A percentile compares a stretch with the other conserved stretches of the same genome.
Evolutionary conservation across 495 filamentous ascomycete genomes (phyloP).

Genomic region (Bathelium albidoporum): DNA sequence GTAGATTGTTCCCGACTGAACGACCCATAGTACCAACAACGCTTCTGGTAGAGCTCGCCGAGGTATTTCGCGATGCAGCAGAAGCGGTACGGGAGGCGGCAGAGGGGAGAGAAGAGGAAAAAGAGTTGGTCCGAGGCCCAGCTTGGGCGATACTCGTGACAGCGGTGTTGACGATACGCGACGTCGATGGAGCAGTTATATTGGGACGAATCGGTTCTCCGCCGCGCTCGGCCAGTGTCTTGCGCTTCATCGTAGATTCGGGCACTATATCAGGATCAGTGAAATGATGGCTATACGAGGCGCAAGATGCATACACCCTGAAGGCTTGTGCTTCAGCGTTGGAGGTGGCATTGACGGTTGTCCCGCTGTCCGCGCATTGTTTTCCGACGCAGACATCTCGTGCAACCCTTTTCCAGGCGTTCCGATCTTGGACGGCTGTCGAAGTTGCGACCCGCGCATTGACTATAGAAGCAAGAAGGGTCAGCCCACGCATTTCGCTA

Average conservation of each 20-base stretch:
- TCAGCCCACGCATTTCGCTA: neutral
- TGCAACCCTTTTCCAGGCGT: slow-evolving; percentile 31
- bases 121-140: slow-evolving; percentile 24
- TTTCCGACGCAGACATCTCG: slow-evolving; percentile 55
- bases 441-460: slow-evolving; percentile 8
- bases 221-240: slow-evolving; percentile 47
- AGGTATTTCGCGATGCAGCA: slow-evolving; percentile 6
- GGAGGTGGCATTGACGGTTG: slow-evolving; percentile 41
- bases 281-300: neutral
- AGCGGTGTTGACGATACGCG: slow-evolving; percentile 25
- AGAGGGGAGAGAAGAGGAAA: slow-evolving; percentile 32
- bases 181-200: slow-evolving; percentile 31
- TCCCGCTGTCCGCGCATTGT: slow-evolving; percentile 55
- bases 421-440: slow-evolving; percentile 27
- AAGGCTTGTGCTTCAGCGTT: slow-evolving; percentile 8
- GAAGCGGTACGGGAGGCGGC: slow-evolving; percentile 8
- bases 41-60: slow-evolving; percentile 5
- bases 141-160: slow-evolving; percentile 33
- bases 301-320: neutral
- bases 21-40: neutral
- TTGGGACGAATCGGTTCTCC: slow-evolving; percentile 40
- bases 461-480: neutral
- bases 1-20: slow-evolving; percentile 31
- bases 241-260: slow-evolving; percentile 41
- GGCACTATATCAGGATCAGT: slow-evolving; percentile 29